Conservation (phyloP, 768 basidiomycete genomes). For the Suillus hirtellus region DNA sequence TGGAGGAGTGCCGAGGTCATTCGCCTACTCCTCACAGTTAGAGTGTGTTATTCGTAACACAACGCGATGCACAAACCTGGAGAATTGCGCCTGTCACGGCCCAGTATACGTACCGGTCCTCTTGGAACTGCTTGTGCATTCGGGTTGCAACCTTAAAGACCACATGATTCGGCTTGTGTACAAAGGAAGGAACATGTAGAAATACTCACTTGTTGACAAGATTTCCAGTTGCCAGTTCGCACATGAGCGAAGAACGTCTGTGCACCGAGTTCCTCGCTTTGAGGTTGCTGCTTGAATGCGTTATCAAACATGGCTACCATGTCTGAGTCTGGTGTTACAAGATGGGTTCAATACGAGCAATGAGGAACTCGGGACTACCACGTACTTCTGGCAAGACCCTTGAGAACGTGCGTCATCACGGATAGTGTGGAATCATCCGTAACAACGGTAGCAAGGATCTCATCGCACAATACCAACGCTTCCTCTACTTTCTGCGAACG, state of each 20-base stretch:
- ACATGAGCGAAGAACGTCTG: slow-evolving; percentile 88
- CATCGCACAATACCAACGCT: slow-evolving; percentile 74
- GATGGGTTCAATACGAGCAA: slow-evolving; percentile 3
- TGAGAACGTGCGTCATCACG: slow-evolving; percentile 82
- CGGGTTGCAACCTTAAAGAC: slow-evolving; percentile 65
- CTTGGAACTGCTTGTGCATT: slow-evolving; percentile 83
- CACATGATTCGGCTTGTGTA: slow-evolving; percentile 7
- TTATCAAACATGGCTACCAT: slow-evolving; percentile 85
- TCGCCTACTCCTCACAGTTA: slow-evolving; percentile 51
- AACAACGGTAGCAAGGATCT: slow-evolving; percentile 72
- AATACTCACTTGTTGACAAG: slow-evolving; percentile 71
- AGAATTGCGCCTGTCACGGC: slow-evolving; percentile 76
- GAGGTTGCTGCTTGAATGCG: slow-evolving; percentile 78
- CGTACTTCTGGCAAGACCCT: slow-evolving; percentile 71
- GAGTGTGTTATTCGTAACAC: background rate
- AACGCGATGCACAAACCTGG: slow-evolving; percentile 49
- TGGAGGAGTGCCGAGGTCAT: slow-evolving; percentile 60
- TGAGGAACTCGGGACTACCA: slow-evolving; percentile 6
- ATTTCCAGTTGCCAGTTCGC: slow-evolving; percentile 80
- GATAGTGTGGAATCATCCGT: slow-evolving; percentile 72
- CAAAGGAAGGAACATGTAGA: background rate
- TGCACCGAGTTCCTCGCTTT: slow-evolving; percentile 79
- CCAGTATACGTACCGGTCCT: slow-evolving; percentile 84
- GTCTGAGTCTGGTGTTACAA: slow-evolving; percentile 56
- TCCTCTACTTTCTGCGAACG: slow-evolving; percentile 87